Conservation (phyloP, 225 moss, liverwort and hornwort species). For the Pseudoscleropodium purum region DNA sequence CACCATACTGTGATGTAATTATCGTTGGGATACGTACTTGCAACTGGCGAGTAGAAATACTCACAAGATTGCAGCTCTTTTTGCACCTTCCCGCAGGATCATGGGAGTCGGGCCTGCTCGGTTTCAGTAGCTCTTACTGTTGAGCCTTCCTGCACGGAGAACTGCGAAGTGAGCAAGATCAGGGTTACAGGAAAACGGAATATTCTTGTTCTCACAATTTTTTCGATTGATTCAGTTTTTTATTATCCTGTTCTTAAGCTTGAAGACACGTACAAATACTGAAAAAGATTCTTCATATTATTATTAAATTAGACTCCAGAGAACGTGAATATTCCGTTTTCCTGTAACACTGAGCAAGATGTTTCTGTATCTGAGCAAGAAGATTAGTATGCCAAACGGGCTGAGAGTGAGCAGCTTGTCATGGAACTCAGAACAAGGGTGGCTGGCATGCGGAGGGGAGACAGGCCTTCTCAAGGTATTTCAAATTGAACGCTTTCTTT, state of each 20-base stretch:
- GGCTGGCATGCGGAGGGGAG: constrained; percentile 94
- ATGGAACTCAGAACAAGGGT: constrained; percentile 94
- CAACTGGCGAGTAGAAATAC: background rate
- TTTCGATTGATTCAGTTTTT: no score
- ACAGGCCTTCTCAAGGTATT: constrained; percentile 79
- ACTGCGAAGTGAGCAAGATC: constrained; percentile 6
- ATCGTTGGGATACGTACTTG: background rate
- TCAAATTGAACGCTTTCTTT: background rate
- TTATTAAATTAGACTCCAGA: background rate
- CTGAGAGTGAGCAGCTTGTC: constrained; percentile 63
- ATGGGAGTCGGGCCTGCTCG: background rate
- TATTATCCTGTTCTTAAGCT: background rate
- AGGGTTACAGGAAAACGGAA: background rate
- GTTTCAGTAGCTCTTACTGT: background rate
- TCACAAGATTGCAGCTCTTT: background rate
- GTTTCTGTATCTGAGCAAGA: constrained; percentile 96
- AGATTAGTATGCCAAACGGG: constrained; percentile 85
- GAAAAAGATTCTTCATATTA: background rate
- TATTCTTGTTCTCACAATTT: background rate
- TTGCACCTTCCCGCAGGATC: background rate
- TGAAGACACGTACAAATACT: background rate
- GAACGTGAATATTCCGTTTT: background rate
- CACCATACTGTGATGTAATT: background rate
- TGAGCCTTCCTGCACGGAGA: background rate
- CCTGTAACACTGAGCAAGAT: constrained; percentile 13